Conservation (phyloP, 257 asterid genomes). For the Solanum infundibuliforme region DNA sequence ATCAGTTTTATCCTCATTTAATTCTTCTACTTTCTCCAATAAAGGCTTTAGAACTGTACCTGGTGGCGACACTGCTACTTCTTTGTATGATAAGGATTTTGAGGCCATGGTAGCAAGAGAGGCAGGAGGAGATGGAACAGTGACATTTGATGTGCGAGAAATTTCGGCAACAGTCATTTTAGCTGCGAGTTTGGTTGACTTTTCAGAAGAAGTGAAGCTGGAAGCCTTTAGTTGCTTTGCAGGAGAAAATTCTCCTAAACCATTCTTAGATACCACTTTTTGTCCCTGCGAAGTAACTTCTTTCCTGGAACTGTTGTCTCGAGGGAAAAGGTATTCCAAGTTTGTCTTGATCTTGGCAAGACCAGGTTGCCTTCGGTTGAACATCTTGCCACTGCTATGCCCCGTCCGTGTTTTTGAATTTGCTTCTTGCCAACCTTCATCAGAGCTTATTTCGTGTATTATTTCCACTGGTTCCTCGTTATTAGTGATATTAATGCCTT, state of each 20-base stretch:
- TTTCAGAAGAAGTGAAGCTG: slow-evolving; percentile 22
- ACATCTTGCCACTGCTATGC: slow-evolving; percentile 44
- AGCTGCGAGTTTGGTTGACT: slow-evolving; percentile 31
- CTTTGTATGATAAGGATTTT: slow-evolving; percentile 85
- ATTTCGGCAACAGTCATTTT: slow-evolving; percentile 34
- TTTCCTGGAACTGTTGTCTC: slow-evolving; percentile 39
- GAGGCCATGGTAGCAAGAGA: slow-evolving; percentile 64
- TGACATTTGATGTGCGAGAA: slow-evolving; percentile 34
- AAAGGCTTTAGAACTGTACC: slow-evolving; percentile 97
- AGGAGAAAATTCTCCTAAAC: slow-evolving; percentile 31
- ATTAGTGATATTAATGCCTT: slow-evolving; percentile 8
- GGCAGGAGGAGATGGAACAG: slow-evolving; percentile 38
- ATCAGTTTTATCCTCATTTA: slow-evolving; percentile 51
- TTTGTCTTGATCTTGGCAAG: slow-evolving; percentile 60
- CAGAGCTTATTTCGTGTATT: slow-evolving; percentile 45
- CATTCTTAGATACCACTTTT: slow-evolving; percentile 32
- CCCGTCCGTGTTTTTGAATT: slow-evolving; percentile 65
- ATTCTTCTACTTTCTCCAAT: slow-evolving; percentile 74
- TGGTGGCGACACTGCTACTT: slow-evolving; percentile 91
- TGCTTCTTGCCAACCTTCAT: slow-evolving; percentile 98
- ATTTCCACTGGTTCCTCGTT: slow-evolving; percentile 24
- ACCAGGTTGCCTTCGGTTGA: slow-evolving; percentile 50
- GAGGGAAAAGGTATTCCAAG: slow-evolving; percentile 34
- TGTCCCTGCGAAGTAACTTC: slow-evolving; percentile 47
- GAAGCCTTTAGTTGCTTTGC: slow-evolving; percentile 31